Evolutionary conservation across 306 rosid genomes (phyloP), one percentile per base, ranked within the genome.

Genomic region (Vachellia pachyceras): DNA sequence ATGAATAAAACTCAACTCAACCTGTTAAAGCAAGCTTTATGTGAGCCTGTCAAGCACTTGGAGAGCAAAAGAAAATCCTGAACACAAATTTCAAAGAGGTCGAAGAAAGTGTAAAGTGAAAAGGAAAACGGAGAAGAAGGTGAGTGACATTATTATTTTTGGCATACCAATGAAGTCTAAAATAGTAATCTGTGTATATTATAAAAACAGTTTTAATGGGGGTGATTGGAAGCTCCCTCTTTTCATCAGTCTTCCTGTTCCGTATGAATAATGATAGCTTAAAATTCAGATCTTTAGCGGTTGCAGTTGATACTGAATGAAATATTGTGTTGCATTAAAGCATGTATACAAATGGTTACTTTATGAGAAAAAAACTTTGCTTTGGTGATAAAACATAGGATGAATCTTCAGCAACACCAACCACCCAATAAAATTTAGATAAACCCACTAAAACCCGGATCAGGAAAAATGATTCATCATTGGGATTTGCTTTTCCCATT

Each of bases 371-470:
- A 65, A 84, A 81, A 25, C 63, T 42, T 81, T 77, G 69, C 82
- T 81, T 85, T 25, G 63, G 25, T 55, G 58, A 77, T 65, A 64
- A 55, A 55, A 39, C 77, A 77, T 23, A 57, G 66, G 50, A 79
- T 85, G 80, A 70, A 72, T 81, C 73, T 81, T 81, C 78, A 67
- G 47, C 58, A 57, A 58, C 72, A 47, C 81, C 52, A 81, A 78
- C 75, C 75, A 78, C 41, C 85, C 75, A 75, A 81, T 66, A 81
- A 81, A 85, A 83, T 68, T 57, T 73, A 52, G 68, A 71, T 77
- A 68, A 74, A 78, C 61, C 85, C 78, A 85, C 75, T 75, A 50
- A 29, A 29, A 47, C 22, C 57, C 0, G 15, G 64, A 73, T 35
- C 81, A 73, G 50, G 71, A 81, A 74, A 6, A 9, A 17, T 73